Evolutionary conservation across 768 basidiomycete species (phyloP).

Genomic region (Mycena alexandri): DNA sequence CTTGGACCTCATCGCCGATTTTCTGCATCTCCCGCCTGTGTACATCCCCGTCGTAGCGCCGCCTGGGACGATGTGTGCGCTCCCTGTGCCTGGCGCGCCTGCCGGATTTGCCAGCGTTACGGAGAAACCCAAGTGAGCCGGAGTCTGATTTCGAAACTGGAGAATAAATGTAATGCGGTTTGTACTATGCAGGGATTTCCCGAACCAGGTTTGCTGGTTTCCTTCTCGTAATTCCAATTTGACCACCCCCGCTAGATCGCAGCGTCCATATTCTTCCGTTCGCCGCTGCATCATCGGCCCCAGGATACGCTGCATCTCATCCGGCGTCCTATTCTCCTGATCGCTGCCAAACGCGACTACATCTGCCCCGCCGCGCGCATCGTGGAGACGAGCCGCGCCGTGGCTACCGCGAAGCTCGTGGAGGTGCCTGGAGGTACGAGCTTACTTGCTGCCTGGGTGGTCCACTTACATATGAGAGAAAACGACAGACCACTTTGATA

Average conservation of each 20-base stretch:
- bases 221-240: not conserved
- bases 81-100: slow-evolving; percentile 35
- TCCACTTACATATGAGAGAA: not conserved
- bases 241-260: slow-evolving; percentile 16
- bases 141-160: not conserved
- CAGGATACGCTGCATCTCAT: slow-evolving; percentile 33
- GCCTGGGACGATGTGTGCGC: slow-evolving; percentile 39
- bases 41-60: slow-evolving; percentile 42
- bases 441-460: not conserved
- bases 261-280: slow-evolving; percentile 37
- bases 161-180: not conserved
- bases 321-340: slow-evolving; percentile 38
- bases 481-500: slow-evolving; percentile 38
- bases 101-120: slow-evolving; percentile 39
- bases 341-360: slow-evolving; percentile 35
- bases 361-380: slow-evolving; percentile 34
- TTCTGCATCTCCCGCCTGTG: slow-evolving; percentile 40
- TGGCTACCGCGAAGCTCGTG: slow-evolving; percentile 33
- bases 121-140: slow-evolving; percentile 19
- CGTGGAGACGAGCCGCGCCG: slow-evolving; percentile 17
- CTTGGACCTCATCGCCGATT: slow-evolving; percentile 42
- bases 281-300: slow-evolving; percentile 32
- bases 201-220: slow-evolving; percentile 20
- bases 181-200: slow-evolving; percentile 28
- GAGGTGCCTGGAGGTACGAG: slow-evolving; percentile 37